Percentiles rank a stretch among this genome's conserved stretches.
Conservation (phyloP, 176 grass and related monocot species). For the Calamus simplicifolius region DNA sequence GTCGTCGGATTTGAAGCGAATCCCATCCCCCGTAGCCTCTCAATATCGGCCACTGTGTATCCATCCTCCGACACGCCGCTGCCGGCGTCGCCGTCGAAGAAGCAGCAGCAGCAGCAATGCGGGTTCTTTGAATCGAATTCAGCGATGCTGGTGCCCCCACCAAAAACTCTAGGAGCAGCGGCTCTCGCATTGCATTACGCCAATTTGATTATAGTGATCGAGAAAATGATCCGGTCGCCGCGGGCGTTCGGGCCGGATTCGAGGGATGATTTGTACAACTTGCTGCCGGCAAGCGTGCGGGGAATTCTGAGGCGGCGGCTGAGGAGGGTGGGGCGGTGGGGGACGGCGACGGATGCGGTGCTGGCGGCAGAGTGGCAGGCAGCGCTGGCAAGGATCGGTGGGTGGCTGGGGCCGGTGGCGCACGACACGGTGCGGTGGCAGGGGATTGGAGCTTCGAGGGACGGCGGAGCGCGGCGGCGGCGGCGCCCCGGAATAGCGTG, state of each 20-base stretch:
- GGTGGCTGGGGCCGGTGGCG: slow-evolving; percentile 86
- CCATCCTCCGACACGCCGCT: slow-evolving; percentile 32
- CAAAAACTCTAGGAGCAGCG: slow-evolving; percentile 46
- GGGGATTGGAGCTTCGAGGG: slow-evolving; percentile 61
- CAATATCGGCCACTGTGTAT: slow-evolving; percentile 39
- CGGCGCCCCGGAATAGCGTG: slow-evolving; percentile 10
- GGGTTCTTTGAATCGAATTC: slow-evolving; percentile 39
- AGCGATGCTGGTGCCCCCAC: slow-evolving; percentile 33
- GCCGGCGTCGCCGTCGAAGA: slow-evolving; percentile 5
- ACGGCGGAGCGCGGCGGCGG: neutral
- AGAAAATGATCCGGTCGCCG: slow-evolving; percentile 53
- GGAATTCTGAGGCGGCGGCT: slow-evolving; percentile 44
- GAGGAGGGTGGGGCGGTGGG: slow-evolving; percentile 21
- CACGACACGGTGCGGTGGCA: slow-evolving; percentile 80
- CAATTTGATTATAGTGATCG: slow-evolving; percentile 51
- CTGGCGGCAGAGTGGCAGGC: slow-evolving; percentile 59
- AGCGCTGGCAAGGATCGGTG: slow-evolving; percentile 52
- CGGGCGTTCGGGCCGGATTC: slow-evolving; percentile 44
- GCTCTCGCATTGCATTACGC: slow-evolving; percentile 62
- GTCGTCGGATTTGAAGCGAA: slow-evolving; percentile 22
- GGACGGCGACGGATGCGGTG: slow-evolving; percentile 18
- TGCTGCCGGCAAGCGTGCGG: slow-evolving; percentile 71
- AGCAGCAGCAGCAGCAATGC: neutral
- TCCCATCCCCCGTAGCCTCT: slow-evolving; percentile 35
- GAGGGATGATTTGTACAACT: slow-evolving; percentile 64